Base-by-base conservation (phyloP, 73 alveolate genomes). In the Urostyla sp. region DNA sequence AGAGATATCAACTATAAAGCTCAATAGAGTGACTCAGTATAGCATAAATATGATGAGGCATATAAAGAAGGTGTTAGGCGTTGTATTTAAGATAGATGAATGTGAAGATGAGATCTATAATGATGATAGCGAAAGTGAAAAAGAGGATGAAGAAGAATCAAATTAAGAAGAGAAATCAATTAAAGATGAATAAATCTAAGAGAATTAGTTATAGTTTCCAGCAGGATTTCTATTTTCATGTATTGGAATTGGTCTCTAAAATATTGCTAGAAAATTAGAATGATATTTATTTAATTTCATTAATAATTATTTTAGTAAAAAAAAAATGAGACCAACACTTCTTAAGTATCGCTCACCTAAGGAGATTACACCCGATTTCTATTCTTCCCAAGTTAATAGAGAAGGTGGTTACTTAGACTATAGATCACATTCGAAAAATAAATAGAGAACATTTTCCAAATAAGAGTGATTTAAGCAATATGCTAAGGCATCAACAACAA, bases 171-270 rank as follows among this genome's bases (percentile, higher is more conserved):
- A 63, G 45, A 84, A 85, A 43, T 75, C 57, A 44, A 85, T 67
- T 1, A n/a, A 59, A 36, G 6, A 27, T 8, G 72, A 55, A 23
- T 15, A 59, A 48, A 55, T 20, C 37, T 11, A 59, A 59, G 81
- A 45, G 55, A 75, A 66, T 61, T 60, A 61, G 46, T 55, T 45
- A 15, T 66, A 73, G n/a, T 59, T 63, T n/a, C 92, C 94, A 30
- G 84, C 88, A 52, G 79, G 87, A 67, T 87, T 76, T 78, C 80
- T 94, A 51, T 95, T 95, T 80, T 86, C 98, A 11, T 95, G 99
- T 77, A 79, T 95, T 35, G 99, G 99, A 31, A 75, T 86, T 40
- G 99, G 99, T 1, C 92, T 95, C 37, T 79, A 84, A 59, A 95
- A 95, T 84, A 89, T 94, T 2, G 95, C 99, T n/a, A 92, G 99